A percentile compares a stretch with the other conserved stretches of the same genome.
Evolutionary conservation across 2,329 filamentous ascomycete genomes (phyloP).

Genomic region (Stachybotrys elegans): DNA sequence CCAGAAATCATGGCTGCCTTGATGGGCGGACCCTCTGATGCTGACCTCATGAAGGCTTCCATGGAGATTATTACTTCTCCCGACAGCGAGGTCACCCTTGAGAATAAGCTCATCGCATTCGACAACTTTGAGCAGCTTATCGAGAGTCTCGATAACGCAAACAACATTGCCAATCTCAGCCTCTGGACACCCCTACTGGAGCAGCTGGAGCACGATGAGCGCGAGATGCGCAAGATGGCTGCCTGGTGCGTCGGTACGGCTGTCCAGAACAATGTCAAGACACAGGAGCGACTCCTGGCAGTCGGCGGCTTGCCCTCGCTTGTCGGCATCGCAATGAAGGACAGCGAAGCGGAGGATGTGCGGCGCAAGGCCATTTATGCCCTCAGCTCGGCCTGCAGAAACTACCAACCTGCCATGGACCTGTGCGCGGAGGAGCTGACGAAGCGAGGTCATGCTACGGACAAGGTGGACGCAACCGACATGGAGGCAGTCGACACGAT

Average conservation of each 20-base stretch:
- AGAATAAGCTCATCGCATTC: conserved; percentile 77
- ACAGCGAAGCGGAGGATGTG: conserved; percentile 57
- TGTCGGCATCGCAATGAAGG: conserved; percentile 56
- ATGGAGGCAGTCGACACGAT: conserved; percentile 82
- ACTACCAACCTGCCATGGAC: conserved; percentile 82
- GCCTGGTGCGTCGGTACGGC: conserved; percentile 95
- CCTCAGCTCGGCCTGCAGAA: conserved; percentile 78
- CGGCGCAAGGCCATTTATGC: conserved; percentile 87
- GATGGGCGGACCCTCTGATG: conserved; percentile 82
- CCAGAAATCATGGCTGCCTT: conserved; percentile 68
- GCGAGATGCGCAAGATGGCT: conserved; percentile 74
- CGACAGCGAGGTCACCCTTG: conserved; percentile 59
- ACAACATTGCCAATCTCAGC: conserved; percentile 75
- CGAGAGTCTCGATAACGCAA: conserved; percentile 92
- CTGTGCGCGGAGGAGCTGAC: conserved; percentile 57
- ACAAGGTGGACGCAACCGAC: conserved; percentile 70
- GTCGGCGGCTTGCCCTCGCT: conserved; percentile 66
- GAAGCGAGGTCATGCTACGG: conserved; percentile 49
- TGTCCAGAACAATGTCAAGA: conserved; percentile 89
- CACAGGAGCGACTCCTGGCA: conserved; percentile 65
- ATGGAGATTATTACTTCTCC: conserved; percentile 69
- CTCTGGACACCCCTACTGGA: conserved; percentile 79
- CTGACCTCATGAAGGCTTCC: conserved; percentile 82
- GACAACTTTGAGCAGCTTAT: conserved; percentile 94
- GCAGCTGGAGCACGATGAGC: conserved; percentile 62